Evolutionary conservation across 2,329 filamentous ascomycete species (phyloP), one percentile per base, ranked within the genome.

Genomic region (Colletotrichum graminicola): DNA sequence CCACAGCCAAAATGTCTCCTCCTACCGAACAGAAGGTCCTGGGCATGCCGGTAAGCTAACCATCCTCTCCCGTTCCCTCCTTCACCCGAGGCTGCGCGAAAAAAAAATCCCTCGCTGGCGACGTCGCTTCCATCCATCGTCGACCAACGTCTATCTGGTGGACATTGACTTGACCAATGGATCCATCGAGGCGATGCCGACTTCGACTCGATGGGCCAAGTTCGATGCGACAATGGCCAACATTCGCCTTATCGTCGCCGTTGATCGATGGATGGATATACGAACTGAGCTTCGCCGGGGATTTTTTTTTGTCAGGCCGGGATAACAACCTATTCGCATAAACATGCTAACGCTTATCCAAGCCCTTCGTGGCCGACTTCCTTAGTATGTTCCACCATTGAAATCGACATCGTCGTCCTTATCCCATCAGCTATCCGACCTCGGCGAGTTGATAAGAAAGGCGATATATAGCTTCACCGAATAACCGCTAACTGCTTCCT

Each of bases 331-430:
- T 3, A 18, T 8, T 21, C 23, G 11, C 16, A 45, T 26, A 6
- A 32, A 11, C 18, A 5, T 52, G 78, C 82, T 85, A 80, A 85
- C 79, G 72, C 72, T n/a, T 64, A 67, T 73, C 51, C 76, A 81
- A 97, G 92, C 93, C 94, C 85, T 98, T 98, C 90, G 82, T 98
- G 84, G 94, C 97, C 83, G 95, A 98, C 89, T 98, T 98, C 91
- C 84, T 98, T 91, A 98, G 94, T 97, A 97, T 82, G 95, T 96
- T 75, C 1, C 5, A 43, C 18, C 52, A 49, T n/a, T 29, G n/a
- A 43, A 2, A 5, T 18, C 57, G 54, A 63, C 21, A 10, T 41
- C 43, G 61, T 34, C 2, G 49, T 18, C 32, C 8, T 2, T 49
- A 2, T 23, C 11, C 5, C 1, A 18, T 26, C 49, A 18, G 52